Conservation (phyloP, 192 early-diverging fungal genomes). For the Chytriomyces sp. region DNA sequence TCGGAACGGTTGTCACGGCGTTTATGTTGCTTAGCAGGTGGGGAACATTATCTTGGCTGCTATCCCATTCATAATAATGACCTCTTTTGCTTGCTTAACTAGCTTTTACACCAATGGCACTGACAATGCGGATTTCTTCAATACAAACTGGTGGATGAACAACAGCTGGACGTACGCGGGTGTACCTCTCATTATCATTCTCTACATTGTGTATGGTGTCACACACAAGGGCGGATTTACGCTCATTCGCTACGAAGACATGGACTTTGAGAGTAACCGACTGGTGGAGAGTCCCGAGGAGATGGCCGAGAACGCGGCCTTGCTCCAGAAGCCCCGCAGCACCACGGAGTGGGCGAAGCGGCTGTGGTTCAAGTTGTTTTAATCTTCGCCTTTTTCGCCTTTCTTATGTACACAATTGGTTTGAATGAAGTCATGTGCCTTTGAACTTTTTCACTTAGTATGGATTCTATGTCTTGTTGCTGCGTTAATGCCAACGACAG, state of each 20-base stretch:
- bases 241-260: background rate
- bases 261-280: conserved; percentile 9
- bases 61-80: too few relatives aligned
- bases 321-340: conserved; percentile 7
- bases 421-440: too few relatives aligned
- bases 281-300: background rate
- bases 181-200: background rate
- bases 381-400: background rate
- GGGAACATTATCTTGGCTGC: too few relatives aligned
- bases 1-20: conserved; percentile 3
- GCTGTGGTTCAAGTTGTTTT: conserved; percentile 27
- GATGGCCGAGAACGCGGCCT: background rate
- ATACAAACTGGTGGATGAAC: background rate
- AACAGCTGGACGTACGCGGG: conserved; percentile 5
- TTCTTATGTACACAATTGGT: too few relatives aligned
- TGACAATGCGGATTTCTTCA: background rate
- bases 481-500: too few relatives aligned
- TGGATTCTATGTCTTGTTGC: too few relatives aligned
- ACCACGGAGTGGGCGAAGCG: conserved; percentile 14
- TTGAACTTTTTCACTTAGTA: too few relatives aligned
- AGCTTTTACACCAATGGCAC: conserved; percentile 12
- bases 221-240: background rate
- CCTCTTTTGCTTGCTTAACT: conserved; percentile 7
- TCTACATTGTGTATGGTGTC: background rate
- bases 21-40: conserved; percentile 1